Percentiles rank a stretch among this genome's conserved stretches.
Conservation (phyloP, 306 rosid genomes). For the Lathyrus sativus region DNA sequence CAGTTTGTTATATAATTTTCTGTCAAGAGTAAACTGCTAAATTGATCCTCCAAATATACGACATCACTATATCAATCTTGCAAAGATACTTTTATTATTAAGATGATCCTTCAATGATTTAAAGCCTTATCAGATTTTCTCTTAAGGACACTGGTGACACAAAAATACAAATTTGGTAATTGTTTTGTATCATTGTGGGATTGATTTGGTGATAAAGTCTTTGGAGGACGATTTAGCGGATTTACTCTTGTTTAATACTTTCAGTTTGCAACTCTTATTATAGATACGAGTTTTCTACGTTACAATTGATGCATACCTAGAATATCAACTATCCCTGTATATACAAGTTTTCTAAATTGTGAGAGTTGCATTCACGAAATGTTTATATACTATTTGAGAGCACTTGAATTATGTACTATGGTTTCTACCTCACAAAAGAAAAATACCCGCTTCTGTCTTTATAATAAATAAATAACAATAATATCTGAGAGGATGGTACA, state of each 20-base stretch:
- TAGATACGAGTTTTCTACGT: constrained; percentile 8
- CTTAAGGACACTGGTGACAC: not conserved
- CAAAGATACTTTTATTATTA: constrained; percentile 2
- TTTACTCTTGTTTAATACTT: constrained; percentile 12
- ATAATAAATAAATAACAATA: not conserved
- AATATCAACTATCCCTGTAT: constrained; percentile 3
- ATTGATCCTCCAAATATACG: constrained; percentile 1
- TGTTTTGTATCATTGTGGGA: not conserved
- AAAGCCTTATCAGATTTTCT: not conserved
- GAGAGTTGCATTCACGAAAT: constrained; percentile 15
- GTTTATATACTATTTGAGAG: not conserved
- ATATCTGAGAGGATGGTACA: not conserved
- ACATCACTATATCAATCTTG: constrained; percentile 10
- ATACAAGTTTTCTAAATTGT: constrained; percentile 11
- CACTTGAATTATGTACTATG: constrained; percentile 9
- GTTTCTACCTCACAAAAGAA: constrained; percentile 2
- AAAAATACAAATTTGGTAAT: not conserved
- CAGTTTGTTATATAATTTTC: constrained; percentile 23
- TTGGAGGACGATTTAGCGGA: not conserved
- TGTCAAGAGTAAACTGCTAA: not conserved
- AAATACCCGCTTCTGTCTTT: not conserved
- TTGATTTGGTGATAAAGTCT: constrained; percentile 9
- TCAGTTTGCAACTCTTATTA: constrained; percentile 4
- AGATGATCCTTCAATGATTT: constrained; percentile 14
- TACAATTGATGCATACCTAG: constrained; percentile 1